Conservation (phyloP, 768 basidiomycete genomes). For the Mycena crocata region DNA sequence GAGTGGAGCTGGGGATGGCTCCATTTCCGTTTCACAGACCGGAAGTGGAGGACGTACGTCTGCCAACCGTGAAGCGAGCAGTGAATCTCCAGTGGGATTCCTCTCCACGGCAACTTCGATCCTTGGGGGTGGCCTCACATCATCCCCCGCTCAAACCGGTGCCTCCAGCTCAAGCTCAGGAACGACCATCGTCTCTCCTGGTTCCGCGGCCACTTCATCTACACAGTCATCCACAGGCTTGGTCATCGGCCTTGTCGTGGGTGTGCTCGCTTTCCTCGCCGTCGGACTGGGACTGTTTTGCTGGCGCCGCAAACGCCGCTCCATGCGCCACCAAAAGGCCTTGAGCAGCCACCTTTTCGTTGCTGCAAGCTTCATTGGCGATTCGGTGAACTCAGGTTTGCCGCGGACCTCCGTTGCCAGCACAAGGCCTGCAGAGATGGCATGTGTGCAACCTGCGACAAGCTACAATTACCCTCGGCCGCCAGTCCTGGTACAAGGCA, state of each 20-base stretch:
- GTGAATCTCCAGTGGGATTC: background rate
- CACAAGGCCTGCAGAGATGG: conserved; percentile 4
- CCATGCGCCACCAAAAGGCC: background rate
- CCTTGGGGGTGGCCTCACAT: background rate
- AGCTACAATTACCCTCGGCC: background rate
- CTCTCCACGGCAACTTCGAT: background rate
- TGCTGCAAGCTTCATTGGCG: background rate
- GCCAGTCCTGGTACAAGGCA: conserved; percentile 1
- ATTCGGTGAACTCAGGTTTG: background rate
- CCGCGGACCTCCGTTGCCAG: conserved; percentile 17
- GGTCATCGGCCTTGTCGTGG: conserved; percentile 7
- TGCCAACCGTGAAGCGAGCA: background rate
- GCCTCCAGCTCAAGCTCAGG: background rate
- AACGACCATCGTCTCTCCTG: background rate
- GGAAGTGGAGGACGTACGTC: background rate
- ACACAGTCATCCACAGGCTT: background rate
- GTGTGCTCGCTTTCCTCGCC: background rate
- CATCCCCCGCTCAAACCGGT: background rate
- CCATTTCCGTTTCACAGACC: background rate
- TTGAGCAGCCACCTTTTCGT: background rate
- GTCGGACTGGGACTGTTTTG: background rate
- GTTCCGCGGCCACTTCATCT: background rate
- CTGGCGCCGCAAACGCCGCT: conserved; percentile 3
- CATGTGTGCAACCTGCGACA: background rate
- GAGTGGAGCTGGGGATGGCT: background rate